phyloP scores from a whole-genome alignment of 306 rosid genomes.

The Cyclanthera cordifolia region DNA sequence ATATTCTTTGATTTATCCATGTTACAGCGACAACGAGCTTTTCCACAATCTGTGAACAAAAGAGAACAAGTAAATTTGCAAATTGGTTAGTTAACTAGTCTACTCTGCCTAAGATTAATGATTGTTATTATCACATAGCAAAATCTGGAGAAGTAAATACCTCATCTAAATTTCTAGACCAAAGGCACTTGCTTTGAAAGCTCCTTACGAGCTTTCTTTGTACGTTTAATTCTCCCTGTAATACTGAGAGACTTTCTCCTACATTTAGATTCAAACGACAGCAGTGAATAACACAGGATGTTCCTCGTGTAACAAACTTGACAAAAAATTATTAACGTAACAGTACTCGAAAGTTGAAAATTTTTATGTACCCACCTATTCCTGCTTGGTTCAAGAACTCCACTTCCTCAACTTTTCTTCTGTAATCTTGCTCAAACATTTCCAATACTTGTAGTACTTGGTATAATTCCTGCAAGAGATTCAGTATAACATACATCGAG shows the following conservation, averaged over 20 bases:
- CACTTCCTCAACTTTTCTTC: conserved; percentile 58
- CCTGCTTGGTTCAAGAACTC: conserved; percentile 57
- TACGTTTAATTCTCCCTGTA: conserved; percentile 68
- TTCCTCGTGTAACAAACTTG: neutral
- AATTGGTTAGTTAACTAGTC: neutral
- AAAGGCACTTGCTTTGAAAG: conserved; percentile 84
- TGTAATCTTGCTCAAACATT: conserved; percentile 80
- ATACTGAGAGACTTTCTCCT: conserved; percentile 68
- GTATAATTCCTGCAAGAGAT: conserved; percentile 53
- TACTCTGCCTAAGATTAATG: too few relatives aligned
- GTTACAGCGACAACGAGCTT: conserved; percentile 61
- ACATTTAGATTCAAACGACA: conserved; percentile 22
- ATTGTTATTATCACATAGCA: neutral
- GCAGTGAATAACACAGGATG: neutral
- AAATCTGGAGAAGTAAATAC: conserved; percentile 28
- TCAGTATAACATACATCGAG: neutral
- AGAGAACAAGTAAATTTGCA: neutral
- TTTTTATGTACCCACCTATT: conserved; percentile 40
- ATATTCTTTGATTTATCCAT: conserved; percentile 51
- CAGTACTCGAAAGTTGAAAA: neutral
- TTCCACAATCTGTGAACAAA: conserved; percentile 68
- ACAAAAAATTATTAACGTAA: neutral
- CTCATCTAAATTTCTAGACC: conserved; percentile 80
- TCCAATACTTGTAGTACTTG: conserved; percentile 59
- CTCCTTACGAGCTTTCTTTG: conserved; percentile 72